phyloP scores from a whole-genome alignment of 2,329 filamentous ascomycete species.

The Venturia asperata region DNA sequence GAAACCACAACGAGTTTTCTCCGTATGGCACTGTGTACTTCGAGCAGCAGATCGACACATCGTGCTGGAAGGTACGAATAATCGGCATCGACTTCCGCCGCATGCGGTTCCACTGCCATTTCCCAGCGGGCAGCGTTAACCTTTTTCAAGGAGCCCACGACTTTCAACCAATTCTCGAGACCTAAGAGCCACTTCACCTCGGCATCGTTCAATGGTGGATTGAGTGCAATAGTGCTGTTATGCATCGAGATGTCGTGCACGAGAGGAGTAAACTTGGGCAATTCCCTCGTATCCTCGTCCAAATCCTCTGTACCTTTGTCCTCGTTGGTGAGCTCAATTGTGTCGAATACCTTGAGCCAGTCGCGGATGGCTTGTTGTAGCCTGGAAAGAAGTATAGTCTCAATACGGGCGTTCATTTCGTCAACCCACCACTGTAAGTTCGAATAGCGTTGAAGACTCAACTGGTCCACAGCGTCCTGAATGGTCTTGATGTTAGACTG shows the following conservation, averaged over 20 bases:
- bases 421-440: conserved; percentile 89
- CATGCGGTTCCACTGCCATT: conserved; percentile 62
- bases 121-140: conserved; percentile 95
- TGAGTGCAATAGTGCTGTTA: conserved; percentile 94
- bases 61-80: conserved; percentile 80
- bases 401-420: conserved; percentile 78
- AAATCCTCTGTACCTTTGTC: conserved; percentile 28
- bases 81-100: conserved; percentile 55
- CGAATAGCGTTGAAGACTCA: conserved; percentile 92
- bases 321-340: conserved; percentile 36
- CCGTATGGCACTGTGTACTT: conserved; percentile 78
- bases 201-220: conserved; percentile 85
- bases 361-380: conserved; percentile 75
- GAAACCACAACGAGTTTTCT: conserved; percentile 73
- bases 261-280: conserved; percentile 63
- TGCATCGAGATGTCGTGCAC: conserved; percentile 95
- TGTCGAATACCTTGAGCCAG: conserved; percentile 81
- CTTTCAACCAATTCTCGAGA: conserved; percentile 85
- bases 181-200: conserved; percentile 90
- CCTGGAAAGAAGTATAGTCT: conserved; percentile 69
- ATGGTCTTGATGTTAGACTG: conserved; percentile 74
- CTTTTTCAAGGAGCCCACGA: conserved; percentile 86
- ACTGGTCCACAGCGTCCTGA: conserved; percentile 87
- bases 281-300: conserved; percentile 40
- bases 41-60: conserved; percentile 70